These are phyloP conservation scores for Starmerella potacharoeniae DNA, from an alignment of 805 yeast species.

Conservation along the genomic window DNA sequence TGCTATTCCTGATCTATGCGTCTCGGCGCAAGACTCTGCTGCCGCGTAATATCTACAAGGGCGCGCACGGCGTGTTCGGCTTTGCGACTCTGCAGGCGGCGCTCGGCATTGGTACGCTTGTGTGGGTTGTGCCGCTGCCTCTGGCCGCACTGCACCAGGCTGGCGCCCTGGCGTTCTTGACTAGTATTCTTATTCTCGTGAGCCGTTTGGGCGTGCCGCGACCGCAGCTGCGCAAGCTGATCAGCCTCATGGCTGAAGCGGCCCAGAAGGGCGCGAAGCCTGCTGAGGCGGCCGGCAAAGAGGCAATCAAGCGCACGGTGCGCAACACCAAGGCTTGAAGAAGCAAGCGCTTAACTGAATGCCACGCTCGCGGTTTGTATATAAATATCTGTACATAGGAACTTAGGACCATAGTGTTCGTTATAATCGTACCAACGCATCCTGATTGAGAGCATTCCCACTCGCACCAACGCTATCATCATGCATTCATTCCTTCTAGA, in stretches of 20 bases:
- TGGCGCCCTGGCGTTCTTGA: slow-evolving; percentile 81
- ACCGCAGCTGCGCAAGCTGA: slow-evolving; percentile 20
- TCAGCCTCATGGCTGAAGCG: slow-evolving; percentile 20
- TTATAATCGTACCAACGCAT: too few species aligned
- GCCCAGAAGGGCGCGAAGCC: slow-evolving; percentile 1
- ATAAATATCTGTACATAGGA: background rate
- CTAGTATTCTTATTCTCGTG: slow-evolving; percentile 57
- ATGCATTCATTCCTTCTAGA: too few species aligned
- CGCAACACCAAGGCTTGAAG: background rate
- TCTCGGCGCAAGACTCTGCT: slow-evolving; percentile 41
- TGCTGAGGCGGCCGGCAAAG: background rate
- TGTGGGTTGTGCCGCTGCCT: slow-evolving; percentile 84
- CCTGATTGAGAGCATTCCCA: too few species aligned
- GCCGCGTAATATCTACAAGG: slow-evolving; percentile 33
- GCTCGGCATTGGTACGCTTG: slow-evolving; percentile 73
- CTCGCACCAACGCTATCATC: too few species aligned
- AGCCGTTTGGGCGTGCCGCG: slow-evolving; percentile 51
- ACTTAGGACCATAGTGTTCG: background rate
- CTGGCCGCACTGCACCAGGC: slow-evolving; percentile 95
- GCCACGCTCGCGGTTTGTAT: background rate
- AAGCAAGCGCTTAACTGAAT: too few species aligned
- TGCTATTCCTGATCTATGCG: slow-evolving; percentile 62
- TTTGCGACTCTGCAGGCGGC: slow-evolving; percentile 71
- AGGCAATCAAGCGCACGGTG: background rate
- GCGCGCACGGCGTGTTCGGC: slow-evolving; percentile 62